phyloP scores from a whole-genome alignment of 2,329 filamentous ascomycete genomes.

The Xylariaceae sp. region DNA sequence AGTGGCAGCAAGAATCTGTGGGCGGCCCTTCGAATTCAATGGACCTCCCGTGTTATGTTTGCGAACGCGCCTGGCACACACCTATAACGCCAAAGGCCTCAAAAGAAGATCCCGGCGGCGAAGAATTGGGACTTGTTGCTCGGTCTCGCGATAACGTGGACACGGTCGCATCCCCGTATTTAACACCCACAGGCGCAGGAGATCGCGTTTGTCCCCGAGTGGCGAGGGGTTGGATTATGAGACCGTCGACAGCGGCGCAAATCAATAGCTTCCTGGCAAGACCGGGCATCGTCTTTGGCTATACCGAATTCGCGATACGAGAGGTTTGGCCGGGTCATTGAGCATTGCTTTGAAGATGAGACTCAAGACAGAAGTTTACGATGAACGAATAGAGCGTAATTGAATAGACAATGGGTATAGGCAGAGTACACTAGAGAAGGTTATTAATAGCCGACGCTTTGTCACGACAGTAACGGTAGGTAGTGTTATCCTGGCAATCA shows the following conservation, averaged over 20 bases:
- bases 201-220: constrained; percentile 46
- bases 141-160: constrained; percentile 42
- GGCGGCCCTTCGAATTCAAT: background rate
- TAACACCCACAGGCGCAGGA: constrained; percentile 57
- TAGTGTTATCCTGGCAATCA: no score
- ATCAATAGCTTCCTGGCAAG: constrained; percentile 76
- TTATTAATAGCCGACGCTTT: no score
- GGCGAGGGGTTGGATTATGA: constrained; percentile 70
- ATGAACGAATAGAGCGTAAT: no score
- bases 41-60: background rate
- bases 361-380: background rate
- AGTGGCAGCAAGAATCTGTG: background rate
- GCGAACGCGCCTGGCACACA: constrained; percentile 27
- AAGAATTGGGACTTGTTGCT: constrained; percentile 34
- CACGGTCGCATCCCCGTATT: constrained; percentile 57
- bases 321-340: constrained; percentile 1
- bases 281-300: constrained; percentile 51
- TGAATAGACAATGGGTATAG: background rate
- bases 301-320: constrained; percentile 11
- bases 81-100: constrained; percentile 57
- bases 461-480: no score
- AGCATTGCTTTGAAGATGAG: constrained; percentile 1
- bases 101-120: constrained; percentile 45
- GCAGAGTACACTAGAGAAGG: background rate
- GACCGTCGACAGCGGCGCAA: constrained; percentile 73